Evolutionary conservation across 2,329 filamentous ascomycete species (phyloP), one percentile per base, ranked within the genome.

Genomic region (Zopfia rhizophila): DNA sequence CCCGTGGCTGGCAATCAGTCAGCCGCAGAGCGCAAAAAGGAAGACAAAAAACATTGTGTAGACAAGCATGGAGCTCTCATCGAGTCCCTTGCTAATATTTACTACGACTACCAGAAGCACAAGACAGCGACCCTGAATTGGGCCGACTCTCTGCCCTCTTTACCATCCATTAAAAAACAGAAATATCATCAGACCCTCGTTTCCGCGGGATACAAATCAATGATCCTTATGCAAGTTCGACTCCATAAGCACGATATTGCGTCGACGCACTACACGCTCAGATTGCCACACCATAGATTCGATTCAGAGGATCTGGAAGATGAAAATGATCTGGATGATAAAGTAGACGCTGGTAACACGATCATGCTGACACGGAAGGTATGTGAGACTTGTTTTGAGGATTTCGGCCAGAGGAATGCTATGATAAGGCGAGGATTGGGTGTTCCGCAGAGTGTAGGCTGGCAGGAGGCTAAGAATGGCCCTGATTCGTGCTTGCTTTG

Each of bases 401-500:
- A 22, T n/a, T 2, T 7, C n/a, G 5, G 12, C 40, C 5, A 12
- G 8, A 3, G 5, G n/a, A 14, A 1, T 7, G 3, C 27, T n/a
- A 7, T 11, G 23, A 12, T 2, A 11, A 18, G 8, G 23, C 4
- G 33, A 32, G 16, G 33, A 45, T 7, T 32, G 32, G 16, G 21
- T 38, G 4, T 22, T 11, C 41, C 31, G 10, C 13, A 39, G 12
- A 17, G 14, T 6, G 14, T 51, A 4, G 32, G 25, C n/a, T 58
- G 55, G 55, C 35, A 27, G 27, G 38, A 48, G 17, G 16, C 22
- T 7, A 36, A 33, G 23, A 48, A 36, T 3, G 31, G 11, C 7
- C 48, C 48, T 4, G 52, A 55, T 29, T 14, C 14, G 18, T 55
- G 52, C 30, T 42, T 45, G 1, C n/a, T 55, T 8, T 55, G 52